Evolutionary conservation across 2,329 filamentous ascomycete species (phyloP).

Genomic region (Decorospora gaudefroyi): DNA sequence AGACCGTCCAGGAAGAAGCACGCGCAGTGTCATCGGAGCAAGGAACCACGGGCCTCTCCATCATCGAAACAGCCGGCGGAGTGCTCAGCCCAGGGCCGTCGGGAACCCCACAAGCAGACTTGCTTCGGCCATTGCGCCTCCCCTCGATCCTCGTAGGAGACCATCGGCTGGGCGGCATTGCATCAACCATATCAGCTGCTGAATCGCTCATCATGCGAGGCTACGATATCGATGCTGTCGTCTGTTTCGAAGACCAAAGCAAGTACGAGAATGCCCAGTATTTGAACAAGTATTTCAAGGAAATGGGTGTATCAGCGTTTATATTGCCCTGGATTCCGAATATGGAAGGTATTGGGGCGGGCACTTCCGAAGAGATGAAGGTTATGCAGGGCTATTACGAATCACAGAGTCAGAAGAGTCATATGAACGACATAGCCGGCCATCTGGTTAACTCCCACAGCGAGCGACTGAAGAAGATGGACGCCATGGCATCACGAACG

Average conservation of each 20-base stretch:
- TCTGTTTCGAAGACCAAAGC: slow-evolving; percentile 68
- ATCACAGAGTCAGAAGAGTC: slow-evolving; percentile 40
- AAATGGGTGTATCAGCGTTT: slow-evolving; percentile 60
- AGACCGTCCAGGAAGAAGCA: slow-evolving; percentile 19
- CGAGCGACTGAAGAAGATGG: slow-evolving; percentile 61
- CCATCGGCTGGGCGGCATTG: slow-evolving; percentile 76
- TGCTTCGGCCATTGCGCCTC: slow-evolving; percentile 74
- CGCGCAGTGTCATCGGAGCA: background rate
- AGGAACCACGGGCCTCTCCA: slow-evolving; percentile 48
- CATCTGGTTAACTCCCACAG: slow-evolving; percentile 60
- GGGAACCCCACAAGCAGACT: slow-evolving; percentile 74
- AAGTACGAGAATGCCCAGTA: slow-evolving; percentile 71
- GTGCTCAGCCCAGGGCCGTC: slow-evolving; percentile 79
- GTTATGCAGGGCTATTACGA: slow-evolving; percentile 69
- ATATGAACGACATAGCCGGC: slow-evolving; percentile 55
- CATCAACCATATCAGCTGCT: slow-evolving; percentile 76
- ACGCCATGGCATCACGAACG: slow-evolving; percentile 65
- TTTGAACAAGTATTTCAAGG: slow-evolving; percentile 67
- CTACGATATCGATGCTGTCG: slow-evolving; percentile 72
- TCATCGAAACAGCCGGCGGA: slow-evolving; percentile 82
- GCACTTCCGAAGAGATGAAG: slow-evolving; percentile 55
- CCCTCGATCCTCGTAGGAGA: slow-evolving; percentile 78
- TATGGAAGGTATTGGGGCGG: slow-evolving; percentile 32
- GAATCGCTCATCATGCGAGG: slow-evolving; percentile 78
- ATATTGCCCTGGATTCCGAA: slow-evolving; percentile 64